Percentiles rank a stretch among this genome's conserved stretches.
Evolutionary conservation across 768 basidiomycete genomes (phyloP).

Genomic region (Pleurotus citrinopileatus): DNA sequence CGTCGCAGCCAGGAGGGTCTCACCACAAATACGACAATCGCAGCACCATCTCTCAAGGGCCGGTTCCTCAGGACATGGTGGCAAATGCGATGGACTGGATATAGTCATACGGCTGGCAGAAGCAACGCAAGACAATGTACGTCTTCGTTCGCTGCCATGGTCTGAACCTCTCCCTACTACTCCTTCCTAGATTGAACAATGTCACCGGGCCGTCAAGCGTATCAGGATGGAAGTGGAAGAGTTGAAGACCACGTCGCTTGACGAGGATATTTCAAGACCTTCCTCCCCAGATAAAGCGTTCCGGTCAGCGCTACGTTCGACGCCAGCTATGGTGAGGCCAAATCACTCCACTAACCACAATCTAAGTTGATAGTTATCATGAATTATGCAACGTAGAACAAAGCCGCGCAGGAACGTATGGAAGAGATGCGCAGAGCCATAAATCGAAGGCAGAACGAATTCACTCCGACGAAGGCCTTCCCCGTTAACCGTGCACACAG

Average conservation of each 20-base stretch:
- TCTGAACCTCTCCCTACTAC: background rate
- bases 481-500: constrained; percentile 22
- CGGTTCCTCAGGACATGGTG: constrained; percentile 23
- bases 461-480: constrained; percentile 42
- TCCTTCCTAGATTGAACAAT: constrained; percentile 60
- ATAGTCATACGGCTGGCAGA: constrained; percentile 46
- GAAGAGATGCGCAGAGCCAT: constrained; percentile 84
- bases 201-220: constrained; percentile 68
- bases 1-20: constrained; percentile 50
- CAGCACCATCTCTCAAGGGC: constrained; percentile 29
- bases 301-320: constrained; percentile 42
- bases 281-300: constrained; percentile 57
- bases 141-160: constrained; percentile 18
- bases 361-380: too few species aligned
- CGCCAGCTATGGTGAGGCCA: constrained; percentile 40
- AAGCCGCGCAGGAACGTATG: constrained; percentile 73
- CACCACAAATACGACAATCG: constrained; percentile 46
- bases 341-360: constrained; percentile 6
- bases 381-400: constrained; percentile 45
- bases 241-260: constrained; percentile 19
- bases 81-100: constrained; percentile 37
- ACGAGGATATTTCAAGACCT: constrained; percentile 40
- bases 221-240: constrained; percentile 70
- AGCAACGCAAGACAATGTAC: constrained; percentile 66
- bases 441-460: constrained; percentile 52